phyloP scores from a whole-genome alignment of 352 stramenopile genomes.

The Saprolegnia diclina region DNA sequence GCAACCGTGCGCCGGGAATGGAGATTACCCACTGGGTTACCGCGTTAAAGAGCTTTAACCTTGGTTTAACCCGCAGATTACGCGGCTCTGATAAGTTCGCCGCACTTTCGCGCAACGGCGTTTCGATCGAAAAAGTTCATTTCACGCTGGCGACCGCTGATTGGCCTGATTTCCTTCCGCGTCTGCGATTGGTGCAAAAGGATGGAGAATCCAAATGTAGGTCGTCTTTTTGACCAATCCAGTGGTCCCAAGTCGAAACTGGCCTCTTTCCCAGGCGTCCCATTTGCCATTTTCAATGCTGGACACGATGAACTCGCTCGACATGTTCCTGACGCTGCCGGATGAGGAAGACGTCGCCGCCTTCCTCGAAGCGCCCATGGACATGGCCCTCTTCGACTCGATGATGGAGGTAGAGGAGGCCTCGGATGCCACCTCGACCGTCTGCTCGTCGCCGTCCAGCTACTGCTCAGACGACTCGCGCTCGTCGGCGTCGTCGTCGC shows the following conservation, averaged over 20 bases:
- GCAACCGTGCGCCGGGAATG: neutral
- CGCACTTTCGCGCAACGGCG: neutral
- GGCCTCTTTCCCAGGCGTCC: neutral
- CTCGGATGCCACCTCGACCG: neutral
- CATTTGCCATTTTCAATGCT: neutral
- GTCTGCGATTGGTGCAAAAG: neutral
- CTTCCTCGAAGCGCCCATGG: conserved; percentile 3
- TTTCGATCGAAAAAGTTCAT: neutral
- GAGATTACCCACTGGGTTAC: neutral
- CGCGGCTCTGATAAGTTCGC: neutral
- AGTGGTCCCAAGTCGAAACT: conserved; percentile 9
- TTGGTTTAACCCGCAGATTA: neutral
- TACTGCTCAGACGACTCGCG: conserved; percentile 20
- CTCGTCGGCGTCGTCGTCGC: neutral
- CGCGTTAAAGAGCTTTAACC: neutral
- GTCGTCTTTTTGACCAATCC: conserved; percentile 13
- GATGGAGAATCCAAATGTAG: neutral
- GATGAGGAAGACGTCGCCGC: conserved; percentile 15
- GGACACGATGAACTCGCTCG: neutral
- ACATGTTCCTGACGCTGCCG: conserved; percentile 15
- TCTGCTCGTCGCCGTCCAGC: conserved; percentile 20
- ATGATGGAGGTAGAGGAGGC: neutral
- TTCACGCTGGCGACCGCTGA: conserved; percentile 20
- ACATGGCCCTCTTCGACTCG: conserved; percentile 13
- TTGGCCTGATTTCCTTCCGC: conserved; percentile 1